These are phyloP conservation scores for Jamesozyma piceae DNA, from an alignment of 805 yeast species.

Conservation along the genomic window DNA sequence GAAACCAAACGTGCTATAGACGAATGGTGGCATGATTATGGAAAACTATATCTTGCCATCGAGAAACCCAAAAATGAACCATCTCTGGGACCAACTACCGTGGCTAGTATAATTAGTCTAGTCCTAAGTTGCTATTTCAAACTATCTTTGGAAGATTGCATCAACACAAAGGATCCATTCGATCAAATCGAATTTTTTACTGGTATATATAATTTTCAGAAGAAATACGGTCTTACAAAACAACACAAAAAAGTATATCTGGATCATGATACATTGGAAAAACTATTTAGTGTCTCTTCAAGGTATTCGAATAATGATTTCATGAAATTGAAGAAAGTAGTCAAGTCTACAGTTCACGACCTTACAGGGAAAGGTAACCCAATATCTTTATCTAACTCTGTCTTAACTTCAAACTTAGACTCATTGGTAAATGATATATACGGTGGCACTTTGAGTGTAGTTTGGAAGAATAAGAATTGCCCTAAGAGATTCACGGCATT, in stretches of 20 bases:
- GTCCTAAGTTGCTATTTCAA: slow-evolving; percentile 58
- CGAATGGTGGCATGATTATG: slow-evolving; percentile 79
- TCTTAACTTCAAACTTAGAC: slow-evolving; percentile 34
- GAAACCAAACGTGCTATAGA: slow-evolving; percentile 64
- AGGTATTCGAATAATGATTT: slow-evolving; percentile 36
- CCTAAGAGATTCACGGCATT: slow-evolving; percentile 23
- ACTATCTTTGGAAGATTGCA: slow-evolving; percentile 47
- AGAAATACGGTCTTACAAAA: slow-evolving; percentile 40
- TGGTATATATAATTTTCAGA: slow-evolving; percentile 71
- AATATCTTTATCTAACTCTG: slow-evolving; percentile 29
- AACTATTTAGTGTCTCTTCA: slow-evolving; percentile 40
- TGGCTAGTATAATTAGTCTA: slow-evolving; percentile 73
- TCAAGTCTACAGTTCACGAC: slow-evolving; percentile 67
- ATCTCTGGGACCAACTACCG: slow-evolving; percentile 52
- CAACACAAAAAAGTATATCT: slow-evolving; percentile 40
- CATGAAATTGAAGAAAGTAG: slow-evolving; percentile 51
- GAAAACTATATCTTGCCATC: slow-evolving; percentile 32
- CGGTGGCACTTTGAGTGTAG: slow-evolving; percentile 30
- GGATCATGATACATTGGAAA: slow-evolving; percentile 48
- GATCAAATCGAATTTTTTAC: slow-evolving; percentile 59
- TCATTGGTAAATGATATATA: slow-evolving; percentile 21
- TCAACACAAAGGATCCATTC: slow-evolving; percentile 74
- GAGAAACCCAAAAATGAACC: slow-evolving; percentile 39
- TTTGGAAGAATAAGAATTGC: slow-evolving; percentile 46
- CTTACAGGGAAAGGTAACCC: slow-evolving; percentile 36